Base-by-base conservation (phyloP, 225 moss, liverwort and hornwort species). In the Pseudoscleropodium purum region DNA sequence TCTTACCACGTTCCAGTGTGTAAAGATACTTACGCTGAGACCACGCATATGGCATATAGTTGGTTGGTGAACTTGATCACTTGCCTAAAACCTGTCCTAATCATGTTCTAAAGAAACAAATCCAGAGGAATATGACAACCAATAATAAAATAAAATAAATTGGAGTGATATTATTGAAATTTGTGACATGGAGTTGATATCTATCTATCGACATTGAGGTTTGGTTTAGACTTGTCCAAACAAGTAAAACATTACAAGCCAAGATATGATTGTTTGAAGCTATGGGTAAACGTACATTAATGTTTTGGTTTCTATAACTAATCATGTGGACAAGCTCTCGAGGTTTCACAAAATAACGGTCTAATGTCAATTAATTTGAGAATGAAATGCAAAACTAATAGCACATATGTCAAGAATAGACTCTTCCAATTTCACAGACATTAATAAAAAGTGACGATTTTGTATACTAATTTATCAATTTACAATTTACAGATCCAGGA, bases 31-130 rank as follows among this genome's bases (percentile, higher is more conserved):
- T n/a, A n/a, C n/a, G n/a, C n/a, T n/a, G n/a, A n/a, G n/a, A n/a
- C n/a, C n/a, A n/a, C n/a, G n/a, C n/a, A n/a, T n/a, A n/a, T n/a
- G n/a, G n/a, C n/a, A n/a, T 82, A 93, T 11, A 34, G 52, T 45
- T 59, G 74, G 65, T 93, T 93, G 77, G 36, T 85, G 87, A 93
- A 81, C 64, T 85, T 79, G 27, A 88, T 87, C 72, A 60, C 85
- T 63, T 70, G 74, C 57, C 77, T 77, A 62, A 72, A 85, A 20
- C 78, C 39, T 82, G 72, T 63, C 68, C 33, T 57, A 77, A 89
- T 49, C 77, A 45, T 80, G 15, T 88, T 18, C 89, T 93, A 77
- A n/a, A 54, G 10, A 75, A 70, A 69, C 60, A 80, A 30, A 59
- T 5, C 19, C 39, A 80, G 59, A 59, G 27, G 79, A 81, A 81